A percentile compares a stretch with the other conserved stretches of the same genome.
Evolutionary conservation across 257 asterid genomes (phyloP).

Genomic region (Gardenia jasminoides): DNA sequence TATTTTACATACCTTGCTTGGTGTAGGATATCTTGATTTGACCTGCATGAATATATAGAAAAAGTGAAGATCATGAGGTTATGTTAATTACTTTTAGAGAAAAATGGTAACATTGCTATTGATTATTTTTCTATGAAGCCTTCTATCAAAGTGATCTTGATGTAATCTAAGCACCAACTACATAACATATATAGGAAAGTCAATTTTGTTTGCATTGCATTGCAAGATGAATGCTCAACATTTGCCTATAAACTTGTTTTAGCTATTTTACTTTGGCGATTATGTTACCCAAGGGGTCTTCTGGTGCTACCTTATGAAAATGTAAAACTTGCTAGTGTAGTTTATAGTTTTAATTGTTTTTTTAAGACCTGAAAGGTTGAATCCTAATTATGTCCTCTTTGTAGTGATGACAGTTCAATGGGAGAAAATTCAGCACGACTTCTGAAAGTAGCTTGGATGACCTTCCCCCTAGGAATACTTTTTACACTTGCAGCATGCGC

Average conservation of each 20-base stretch:
- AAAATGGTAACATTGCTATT: no score
- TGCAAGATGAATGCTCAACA: neutral
- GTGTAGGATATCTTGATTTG: neutral
- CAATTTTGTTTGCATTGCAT: neutral
- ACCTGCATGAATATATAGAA: neutral
- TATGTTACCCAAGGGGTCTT: neutral
- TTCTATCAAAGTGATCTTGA: neutral
- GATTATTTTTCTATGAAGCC: neutral
- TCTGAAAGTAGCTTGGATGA: slow-evolving; percentile 89
- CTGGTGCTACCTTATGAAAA: neutral
- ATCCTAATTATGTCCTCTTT: neutral
- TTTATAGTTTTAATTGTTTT: neutral
- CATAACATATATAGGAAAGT: neutral
- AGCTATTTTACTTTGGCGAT: neutral
- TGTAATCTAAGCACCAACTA: neutral
- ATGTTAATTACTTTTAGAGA: neutral
- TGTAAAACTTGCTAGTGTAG: neutral
- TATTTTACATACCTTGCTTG: neutral
- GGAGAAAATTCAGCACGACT: slow-evolving; percentile 60
- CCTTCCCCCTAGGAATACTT: slow-evolving; percentile 70
- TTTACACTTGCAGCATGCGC: slow-evolving; percentile 57
- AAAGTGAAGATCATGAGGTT: neutral
- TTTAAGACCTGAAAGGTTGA: neutral
- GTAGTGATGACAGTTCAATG: slow-evolving; percentile 65
- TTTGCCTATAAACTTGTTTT: neutral